Conservation (phyloP, 495 filamentous ascomycete genomes). For the Pseudotulostoma volvatum region DNA sequence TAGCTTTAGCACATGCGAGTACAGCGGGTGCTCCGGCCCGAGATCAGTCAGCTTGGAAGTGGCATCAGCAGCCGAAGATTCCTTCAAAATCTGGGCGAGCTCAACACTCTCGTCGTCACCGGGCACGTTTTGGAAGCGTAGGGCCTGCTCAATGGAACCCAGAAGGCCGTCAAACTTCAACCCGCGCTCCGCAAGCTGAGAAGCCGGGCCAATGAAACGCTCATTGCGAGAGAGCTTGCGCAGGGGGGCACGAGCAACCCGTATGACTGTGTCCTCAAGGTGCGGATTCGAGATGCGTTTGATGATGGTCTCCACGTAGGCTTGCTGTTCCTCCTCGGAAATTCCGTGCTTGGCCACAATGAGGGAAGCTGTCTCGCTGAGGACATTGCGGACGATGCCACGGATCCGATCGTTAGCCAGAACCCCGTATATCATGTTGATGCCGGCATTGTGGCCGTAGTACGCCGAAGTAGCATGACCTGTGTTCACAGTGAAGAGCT, state of each 20-base stretch:
- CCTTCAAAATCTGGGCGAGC: slow-evolving; percentile 66
- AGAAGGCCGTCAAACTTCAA: slow-evolving; percentile 53
- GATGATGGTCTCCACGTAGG: slow-evolving; percentile 86
- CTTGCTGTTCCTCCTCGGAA: slow-evolving; percentile 55
- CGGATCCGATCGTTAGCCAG: slow-evolving; percentile 53
- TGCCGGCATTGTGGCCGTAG: slow-evolving; percentile 70
- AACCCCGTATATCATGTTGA: slow-evolving; percentile 75
- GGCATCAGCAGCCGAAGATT: slow-evolving; percentile 44
- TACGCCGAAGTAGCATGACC: slow-evolving; percentile 95
- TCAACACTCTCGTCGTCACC: slow-evolving; percentile 74
- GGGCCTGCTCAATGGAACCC: slow-evolving; percentile 65
- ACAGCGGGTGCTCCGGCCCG: slow-evolving; percentile 54
- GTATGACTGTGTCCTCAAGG: slow-evolving; percentile 81
- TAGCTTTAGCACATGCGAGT: slow-evolving; percentile 47
- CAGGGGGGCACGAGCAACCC: slow-evolving; percentile 86
- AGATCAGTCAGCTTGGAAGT: slow-evolving; percentile 64
- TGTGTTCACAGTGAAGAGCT: slow-evolving; percentile 98
- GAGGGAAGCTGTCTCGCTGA: slow-evolving; percentile 67
- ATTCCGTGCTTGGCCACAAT: slow-evolving; percentile 80
- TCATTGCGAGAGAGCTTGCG: slow-evolving; percentile 86
- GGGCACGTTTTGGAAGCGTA: slow-evolving; percentile 83
- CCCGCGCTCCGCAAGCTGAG: slow-evolving; percentile 64
- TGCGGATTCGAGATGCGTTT: slow-evolving; percentile 87
- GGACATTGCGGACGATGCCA: slow-evolving; percentile 52
- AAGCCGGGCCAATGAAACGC: slow-evolving; percentile 84